Evolutionary conservation across 1,284 basidiomycete species (phyloP).

Genomic region (Xerocomus nothofagi): DNA sequence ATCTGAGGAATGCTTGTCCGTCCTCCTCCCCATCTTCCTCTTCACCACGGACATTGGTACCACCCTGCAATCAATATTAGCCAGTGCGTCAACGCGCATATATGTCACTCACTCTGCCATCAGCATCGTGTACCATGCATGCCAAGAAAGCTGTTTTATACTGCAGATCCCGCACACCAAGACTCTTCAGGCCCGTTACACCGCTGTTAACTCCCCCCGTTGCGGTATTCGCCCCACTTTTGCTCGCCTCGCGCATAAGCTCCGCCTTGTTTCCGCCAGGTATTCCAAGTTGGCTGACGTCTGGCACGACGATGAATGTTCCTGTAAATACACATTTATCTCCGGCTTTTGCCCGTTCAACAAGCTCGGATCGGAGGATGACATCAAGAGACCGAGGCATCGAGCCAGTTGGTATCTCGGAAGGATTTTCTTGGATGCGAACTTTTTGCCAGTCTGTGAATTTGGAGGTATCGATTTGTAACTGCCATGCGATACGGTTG

Average conservation of each 20-base stretch:
- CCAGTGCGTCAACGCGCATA: slow-evolving; percentile 2
- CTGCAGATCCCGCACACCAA: slow-evolving; percentile 94
- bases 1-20: slow-evolving; percentile 79
- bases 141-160: slow-evolving; percentile 99
- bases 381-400: slow-evolving; percentile 98
- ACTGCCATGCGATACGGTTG: slow-evolving; percentile 88
- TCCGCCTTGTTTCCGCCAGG: slow-evolving; percentile 93
- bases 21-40: slow-evolving; percentile 78
- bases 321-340: slow-evolving; percentile 99
- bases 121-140: slow-evolving; percentile 94
- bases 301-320: slow-evolving; percentile 97
- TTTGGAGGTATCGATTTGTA: slow-evolving; percentile 95
- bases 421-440: slow-evolving; percentile 97
- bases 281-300: slow-evolving; percentile 94
- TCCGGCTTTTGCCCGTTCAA: slow-evolving; percentile 97
- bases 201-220: slow-evolving; percentile 79
- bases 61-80: slow-evolving; percentile 47
- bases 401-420: slow-evolving; percentile 97
- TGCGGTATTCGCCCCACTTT: slow-evolving; percentile 56
- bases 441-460: slow-evolving; percentile 99
- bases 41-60: slow-evolving; percentile 86
- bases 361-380: slow-evolving; percentile 91
- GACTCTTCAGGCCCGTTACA: slow-evolving; percentile 90
- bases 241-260: slow-evolving; percentile 84
- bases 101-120: slow-evolving; percentile 67